Conservation (phyloP, 192 early-diverging fungal genomes). For the Piromyces sp. region DNA sequence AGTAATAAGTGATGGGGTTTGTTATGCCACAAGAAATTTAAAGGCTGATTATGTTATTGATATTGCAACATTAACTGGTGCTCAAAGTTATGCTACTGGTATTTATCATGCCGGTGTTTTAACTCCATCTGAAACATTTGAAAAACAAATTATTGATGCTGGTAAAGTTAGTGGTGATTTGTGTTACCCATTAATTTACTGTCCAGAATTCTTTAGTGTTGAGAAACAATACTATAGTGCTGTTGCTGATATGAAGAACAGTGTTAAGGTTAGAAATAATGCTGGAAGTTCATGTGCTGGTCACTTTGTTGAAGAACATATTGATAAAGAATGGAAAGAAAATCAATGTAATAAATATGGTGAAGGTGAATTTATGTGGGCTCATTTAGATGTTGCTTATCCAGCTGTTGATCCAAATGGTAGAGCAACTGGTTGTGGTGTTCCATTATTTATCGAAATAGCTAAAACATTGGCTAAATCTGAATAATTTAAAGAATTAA, state of each 20-base stretch:
- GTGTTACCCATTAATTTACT: conserved; percentile 16
- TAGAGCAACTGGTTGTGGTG: background rate
- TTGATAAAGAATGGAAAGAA: conserved; percentile 5
- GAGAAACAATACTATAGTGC: conserved; percentile 5
- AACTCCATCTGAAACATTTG: conserved; percentile 13
- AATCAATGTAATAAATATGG: background rate
- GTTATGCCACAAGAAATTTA: conserved; percentile 25
- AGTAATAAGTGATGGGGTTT: conserved; percentile 23
- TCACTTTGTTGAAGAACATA: conserved; percentile 24
- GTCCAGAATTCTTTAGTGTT: background rate
- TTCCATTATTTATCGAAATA: background rate
- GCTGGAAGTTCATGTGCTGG: conserved; percentile 22
- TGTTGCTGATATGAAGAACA: conserved; percentile 32
- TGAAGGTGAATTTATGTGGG: background rate
- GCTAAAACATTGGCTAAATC: background rate
- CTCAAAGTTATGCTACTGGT: conserved; percentile 25
- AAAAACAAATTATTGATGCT: conserved; percentile 11
- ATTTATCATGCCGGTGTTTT: conserved; percentile 23
- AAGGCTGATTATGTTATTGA: conserved; percentile 23
- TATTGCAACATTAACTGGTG: conserved; percentile 29
- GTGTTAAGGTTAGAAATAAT: conserved; percentile 22
- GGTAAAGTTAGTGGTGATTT: conserved; percentile 21
- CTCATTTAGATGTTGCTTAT: background rate
- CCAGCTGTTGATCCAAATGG: background rate
- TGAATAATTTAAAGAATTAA: too few relatives aligned